Evolutionary conservation across 2,329 filamentous ascomycete genomes (phyloP).

Genomic region (Neofusicoccum parvum): DNA sequence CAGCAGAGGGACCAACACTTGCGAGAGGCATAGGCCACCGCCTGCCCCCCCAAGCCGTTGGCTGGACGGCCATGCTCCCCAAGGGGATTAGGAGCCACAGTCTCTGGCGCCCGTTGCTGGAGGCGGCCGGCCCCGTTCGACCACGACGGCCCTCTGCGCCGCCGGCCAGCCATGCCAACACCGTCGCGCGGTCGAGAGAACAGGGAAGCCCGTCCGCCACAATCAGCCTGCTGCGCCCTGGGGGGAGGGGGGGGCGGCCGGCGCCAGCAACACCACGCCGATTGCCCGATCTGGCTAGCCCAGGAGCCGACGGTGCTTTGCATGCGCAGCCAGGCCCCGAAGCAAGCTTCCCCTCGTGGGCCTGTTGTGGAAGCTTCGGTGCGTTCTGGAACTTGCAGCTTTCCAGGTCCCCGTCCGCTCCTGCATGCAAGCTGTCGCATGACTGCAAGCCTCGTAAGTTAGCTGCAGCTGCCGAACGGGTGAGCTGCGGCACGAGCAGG

Average conservation of each 20-base stretch:
- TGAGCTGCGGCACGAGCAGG: background rate
- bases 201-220: too few species aligned
- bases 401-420: background rate
- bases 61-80: background rate
- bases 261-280: background rate
- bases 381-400: background rate
- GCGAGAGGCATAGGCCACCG: background rate
- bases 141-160: background rate
- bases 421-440: background rate
- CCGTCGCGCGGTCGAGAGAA: background rate
- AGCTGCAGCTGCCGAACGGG: background rate
- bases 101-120: too few species aligned
- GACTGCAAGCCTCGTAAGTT: background rate
- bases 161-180: background rate
- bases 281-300: background rate
- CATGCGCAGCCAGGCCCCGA: background rate
- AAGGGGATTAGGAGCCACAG: background rate
- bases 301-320: background rate
- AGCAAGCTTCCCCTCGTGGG: background rate
- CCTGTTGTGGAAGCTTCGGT: background rate
- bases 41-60: background rate
- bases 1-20: background rate
- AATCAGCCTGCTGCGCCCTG: too few species aligned
- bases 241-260: background rate
- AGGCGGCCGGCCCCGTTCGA: slow-evolving; percentile 8